Evolutionary conservation across 1,284 basidiomycete genomes (phyloP), one percentile per base, ranked within the genome.

Genomic region (Cryptococcus sp.): DNA sequence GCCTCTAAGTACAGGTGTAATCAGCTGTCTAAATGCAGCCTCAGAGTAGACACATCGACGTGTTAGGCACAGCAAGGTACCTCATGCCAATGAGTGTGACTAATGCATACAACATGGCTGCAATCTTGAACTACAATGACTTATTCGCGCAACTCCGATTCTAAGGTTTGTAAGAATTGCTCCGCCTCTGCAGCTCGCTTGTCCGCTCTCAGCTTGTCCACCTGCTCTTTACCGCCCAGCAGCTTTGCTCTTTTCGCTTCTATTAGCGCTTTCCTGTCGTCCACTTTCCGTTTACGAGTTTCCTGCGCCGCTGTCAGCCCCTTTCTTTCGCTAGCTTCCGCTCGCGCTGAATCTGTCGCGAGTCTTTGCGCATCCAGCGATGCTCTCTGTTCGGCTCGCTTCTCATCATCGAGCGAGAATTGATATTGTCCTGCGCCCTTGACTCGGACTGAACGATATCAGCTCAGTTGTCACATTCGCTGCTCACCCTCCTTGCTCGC

Each of bases 391-490:
- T 80, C 78, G 61, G 78, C 77, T 37, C 94, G 83, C 29, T 83
- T 84, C 58, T 88, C 86, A 66, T 92, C 89, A 68, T 95, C 90
- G 0, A 76, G 82, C 3, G 90, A 89, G 75, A 98, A 94, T 68
- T 89, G 86, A 73, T 94, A 95, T 78, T 89, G 91, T 0, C 85
- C 93, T 0, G 93, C 93, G 37, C 90, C 94, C 68, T 87, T 87
- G n/a, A 87, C 84, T 8, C 94, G 88, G 11, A 79, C 77, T 77
- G 50, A 19, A 3, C 29, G 46, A 6, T 26, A 6, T 22, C 46
- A 50, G 43, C 54, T n/a, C n/a, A 34, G 34, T 19, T 13, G 20
- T 40, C 8, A 41, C 17, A 4, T 11, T 25, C 11, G 11, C 16
- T 20, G 66, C 71, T n/a, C 22, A 77, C 88, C 85, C 75, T 99